Conservation (phyloP, 768 basidiomycete species). For the Sporobolomyces roseus region DNA sequence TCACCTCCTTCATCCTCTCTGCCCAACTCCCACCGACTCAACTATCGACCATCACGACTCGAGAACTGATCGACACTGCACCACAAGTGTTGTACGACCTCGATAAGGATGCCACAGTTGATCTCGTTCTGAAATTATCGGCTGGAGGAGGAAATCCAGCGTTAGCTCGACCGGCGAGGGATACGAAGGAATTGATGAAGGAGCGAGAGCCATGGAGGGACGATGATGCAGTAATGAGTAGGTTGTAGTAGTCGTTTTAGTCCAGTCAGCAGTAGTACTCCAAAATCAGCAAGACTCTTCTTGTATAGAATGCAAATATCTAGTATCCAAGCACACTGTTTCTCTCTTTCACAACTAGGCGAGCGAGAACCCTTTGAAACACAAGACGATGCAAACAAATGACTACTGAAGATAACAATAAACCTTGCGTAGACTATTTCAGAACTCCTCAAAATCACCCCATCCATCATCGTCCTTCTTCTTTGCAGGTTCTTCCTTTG, state of each 20-base stretch:
- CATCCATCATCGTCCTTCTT: conserved; percentile 30
- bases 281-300: neutral
- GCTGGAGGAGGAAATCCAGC: conserved; percentile 57
- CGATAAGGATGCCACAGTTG: conserved; percentile 60
- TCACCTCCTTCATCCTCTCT: conserved; percentile 27
- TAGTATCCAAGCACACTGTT: too few relatives aligned
- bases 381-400: too few relatives aligned
- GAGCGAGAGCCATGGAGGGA: conserved; percentile 48
- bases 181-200: conserved; percentile 68
- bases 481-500: conserved; percentile 2
- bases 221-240: conserved; percentile 48
- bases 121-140: conserved; percentile 64
- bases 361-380: too few relatives aligned
- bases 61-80: conserved; percentile 48
- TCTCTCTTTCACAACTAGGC: too few relatives aligned
- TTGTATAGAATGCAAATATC: too few relatives aligned
- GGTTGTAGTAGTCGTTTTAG: conserved; percentile 43
- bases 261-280: neutral
- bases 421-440: too few relatives aligned
- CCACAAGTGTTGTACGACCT: conserved; percentile 65
- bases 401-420: too few relatives aligned
- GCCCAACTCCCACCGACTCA: conserved; percentile 65
- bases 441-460: conserved; percentile 30
- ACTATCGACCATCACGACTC: conserved; percentile 45
- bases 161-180: conserved; percentile 73